Evolutionary conservation across 2,329 filamentous ascomycete genomes (phyloP), one percentile per base, ranked within the genome.

Genomic region (Bipolaris cookei): DNA sequence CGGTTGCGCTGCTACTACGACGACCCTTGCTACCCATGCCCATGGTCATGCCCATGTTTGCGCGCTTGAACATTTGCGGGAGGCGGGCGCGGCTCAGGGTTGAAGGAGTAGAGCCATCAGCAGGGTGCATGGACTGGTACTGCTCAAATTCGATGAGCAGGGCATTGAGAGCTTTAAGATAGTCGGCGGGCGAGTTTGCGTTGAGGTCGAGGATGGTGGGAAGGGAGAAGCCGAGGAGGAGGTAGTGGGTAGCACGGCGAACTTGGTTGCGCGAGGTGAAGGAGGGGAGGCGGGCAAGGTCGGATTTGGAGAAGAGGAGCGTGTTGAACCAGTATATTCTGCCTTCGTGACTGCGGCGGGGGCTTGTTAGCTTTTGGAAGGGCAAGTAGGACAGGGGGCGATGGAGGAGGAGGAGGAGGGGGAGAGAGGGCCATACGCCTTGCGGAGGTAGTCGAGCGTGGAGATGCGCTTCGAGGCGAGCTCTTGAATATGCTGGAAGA

Each of bases 251-350:
- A 34, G 95, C 94, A 67, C 95, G 91, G 56, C 93, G 90, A 60
- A 91, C 89, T 46, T 97, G 86, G 73, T 94, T 95, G 63, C 90
- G 88, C 3, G 87, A 81, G 57, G 96, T 90, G 73, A 96, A 94
- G 73, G 92, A 96, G 43, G 94, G 88, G 81, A 97, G 89, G 71
- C 89, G 88, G 49, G 85, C 81, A 32, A 98, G 83, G 76, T 97
- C 92, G 28, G 86, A 77, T 69, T 91, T 90, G 64, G 92, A 91
- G 78, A 97, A 97, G 71, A 96, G 90, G 59, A 97, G 86, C 0
- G 95, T 97, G 79, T 97, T 97, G 82, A 98, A 97, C 93, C 95
- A 98, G 81, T 96, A 98, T 39, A 97, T 88, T 56, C 92, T 88
- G 59, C 94, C 93, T 78, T 97, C 92, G 73, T 99, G 93, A 25